A percentile compares a stretch with the other conserved stretches of the same genome.
phyloP scores from a whole-genome alignment of 768 basidiomycete species.

The Terana coerulea region DNA sequence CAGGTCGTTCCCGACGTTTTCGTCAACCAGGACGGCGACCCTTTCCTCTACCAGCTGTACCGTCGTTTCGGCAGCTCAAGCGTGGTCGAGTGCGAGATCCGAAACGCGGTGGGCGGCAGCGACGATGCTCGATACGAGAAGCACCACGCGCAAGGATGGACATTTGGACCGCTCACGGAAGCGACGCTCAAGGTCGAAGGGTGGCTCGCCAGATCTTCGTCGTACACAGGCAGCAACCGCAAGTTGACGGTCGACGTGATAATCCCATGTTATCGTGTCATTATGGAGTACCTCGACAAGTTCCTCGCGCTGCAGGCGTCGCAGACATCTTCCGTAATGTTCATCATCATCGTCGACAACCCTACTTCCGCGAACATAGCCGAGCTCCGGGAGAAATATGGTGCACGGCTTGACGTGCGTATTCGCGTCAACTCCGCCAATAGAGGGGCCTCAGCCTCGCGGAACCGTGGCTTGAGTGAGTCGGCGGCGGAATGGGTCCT shows the following conservation, averaged over 20 bases:
- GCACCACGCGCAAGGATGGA: constrained; percentile 43
- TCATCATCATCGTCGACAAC: constrained; percentile 56
- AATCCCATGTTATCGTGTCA: constrained; percentile 54
- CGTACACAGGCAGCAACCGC: constrained; percentile 18
- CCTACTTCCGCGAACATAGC: constrained; percentile 39
- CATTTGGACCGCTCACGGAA: constrained; percentile 41
- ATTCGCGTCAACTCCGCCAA: constrained; percentile 48
- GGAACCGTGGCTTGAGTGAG: constrained; percentile 52
- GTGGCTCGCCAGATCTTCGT: constrained; percentile 32
- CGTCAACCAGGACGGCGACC: constrained; percentile 51
- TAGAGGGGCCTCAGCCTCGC: constrained; percentile 48
- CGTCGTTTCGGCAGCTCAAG: constrained; percentile 48
- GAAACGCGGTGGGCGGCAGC: constrained; percentile 45
- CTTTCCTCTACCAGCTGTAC: constrained; percentile 58
- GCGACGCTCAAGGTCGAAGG: constrained; percentile 33
- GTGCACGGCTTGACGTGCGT: constrained; percentile 44
- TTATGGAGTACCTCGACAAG: constrained; percentile 37
- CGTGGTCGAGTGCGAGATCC: constrained; percentile 41
- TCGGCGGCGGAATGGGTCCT: constrained; percentile 54
- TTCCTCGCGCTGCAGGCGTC: constrained; percentile 46
- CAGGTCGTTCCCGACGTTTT: constrained; percentile 47
- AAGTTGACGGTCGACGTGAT: constrained; percentile 52
- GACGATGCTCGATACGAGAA: constrained; percentile 45
- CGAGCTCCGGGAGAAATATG: constrained; percentile 37
- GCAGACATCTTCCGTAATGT: constrained; percentile 43